Base-by-base conservation (phyloP, 352 stramenopile species). In the Globisporangium ultimum region DNA sequence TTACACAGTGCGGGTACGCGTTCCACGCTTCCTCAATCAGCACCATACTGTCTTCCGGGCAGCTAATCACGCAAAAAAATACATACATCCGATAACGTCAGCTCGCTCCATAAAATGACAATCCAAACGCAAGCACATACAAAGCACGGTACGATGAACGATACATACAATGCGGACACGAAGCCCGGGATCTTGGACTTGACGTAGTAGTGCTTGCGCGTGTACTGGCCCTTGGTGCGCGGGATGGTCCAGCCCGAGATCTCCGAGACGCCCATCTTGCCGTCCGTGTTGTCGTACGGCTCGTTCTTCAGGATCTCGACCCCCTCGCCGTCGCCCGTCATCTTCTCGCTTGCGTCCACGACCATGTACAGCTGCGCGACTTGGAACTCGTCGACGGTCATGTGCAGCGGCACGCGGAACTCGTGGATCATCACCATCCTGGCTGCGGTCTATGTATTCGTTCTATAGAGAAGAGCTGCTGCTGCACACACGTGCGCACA, bases 21-120 rank as follows among this genome's bases (percentile, higher is more conserved):
- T 95, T 95, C 86, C 86, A 95, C 38, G 86, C 83, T 62, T 95
- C 86, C 64, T 95, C 86, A 36, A 92, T 72, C 18, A 95, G 72
- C 60, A 91, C 80, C 81, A 93, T 93, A 55, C 78, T 91, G 57
- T 95, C 86, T 32, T 92, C 82, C 4, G 86, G 84, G 55, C 78
- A 91, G 53, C 80, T 92, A 70, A 48, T 67, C 28, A 17, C 28
- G 28, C 28, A 36, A 10, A 46, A 18, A 42, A 15, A 60, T 28
- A 21, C 21, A n/a, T 21, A n/a, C 21, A 32, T 40, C 22, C 36
- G 3, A 9, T 17, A 22, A 58, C 40, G 48, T 36, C 49, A 20
- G 9, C 13, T 13, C 12, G 21, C 8, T 14, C 51, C 32, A 32
- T 9, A 22, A 11, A 15, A 6, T 20, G 13, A 20, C 17, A 28